Percentiles rank a stretch among this genome's conserved stretches.
Evolutionary conservation across 768 basidiomycete species (phyloP).

Genomic region (Hypholoma sublateritium): DNA sequence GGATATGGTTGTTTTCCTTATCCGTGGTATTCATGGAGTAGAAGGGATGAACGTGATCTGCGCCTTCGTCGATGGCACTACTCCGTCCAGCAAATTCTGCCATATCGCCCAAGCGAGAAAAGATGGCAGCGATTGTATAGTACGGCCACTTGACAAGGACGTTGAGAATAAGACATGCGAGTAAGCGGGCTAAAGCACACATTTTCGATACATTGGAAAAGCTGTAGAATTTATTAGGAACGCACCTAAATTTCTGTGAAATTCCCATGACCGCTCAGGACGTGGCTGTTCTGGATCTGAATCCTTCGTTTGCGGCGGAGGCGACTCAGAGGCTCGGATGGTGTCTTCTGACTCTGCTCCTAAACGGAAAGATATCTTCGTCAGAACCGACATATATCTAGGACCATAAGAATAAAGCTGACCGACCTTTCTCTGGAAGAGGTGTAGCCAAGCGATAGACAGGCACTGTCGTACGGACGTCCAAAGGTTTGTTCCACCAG

Average conservation of each 20-base stretch:
- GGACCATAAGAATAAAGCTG: too few relatives aligned
- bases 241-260: too few relatives aligned
- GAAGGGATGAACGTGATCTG: background rate
- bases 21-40: background rate
- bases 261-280: too few relatives aligned
- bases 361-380: too few relatives aligned
- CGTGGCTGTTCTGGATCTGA: too few relatives aligned
- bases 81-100: constrained; percentile 6
- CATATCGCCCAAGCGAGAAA: constrained; percentile 8
- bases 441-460: constrained; percentile 4
- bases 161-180: background rate
- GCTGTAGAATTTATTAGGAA: too few relatives aligned
- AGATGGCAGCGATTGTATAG: background rate
- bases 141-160: background rate
- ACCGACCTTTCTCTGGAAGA: constrained; percentile 2
- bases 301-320: too few relatives aligned
- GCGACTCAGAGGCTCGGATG: too few relatives aligned
- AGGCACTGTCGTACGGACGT: constrained; percentile 19
- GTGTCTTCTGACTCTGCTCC: too few relatives aligned
- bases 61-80: constrained; percentile 4
- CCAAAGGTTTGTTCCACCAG: constrained; percentile 40
- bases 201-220: too few relatives aligned
- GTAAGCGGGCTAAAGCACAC: background rate
- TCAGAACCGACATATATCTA: too few relatives aligned
- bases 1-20: constrained; percentile 2